Conservation (phyloP, 108 stramenopile genomes). For the Nannochloropsis gaditana region DNA sequence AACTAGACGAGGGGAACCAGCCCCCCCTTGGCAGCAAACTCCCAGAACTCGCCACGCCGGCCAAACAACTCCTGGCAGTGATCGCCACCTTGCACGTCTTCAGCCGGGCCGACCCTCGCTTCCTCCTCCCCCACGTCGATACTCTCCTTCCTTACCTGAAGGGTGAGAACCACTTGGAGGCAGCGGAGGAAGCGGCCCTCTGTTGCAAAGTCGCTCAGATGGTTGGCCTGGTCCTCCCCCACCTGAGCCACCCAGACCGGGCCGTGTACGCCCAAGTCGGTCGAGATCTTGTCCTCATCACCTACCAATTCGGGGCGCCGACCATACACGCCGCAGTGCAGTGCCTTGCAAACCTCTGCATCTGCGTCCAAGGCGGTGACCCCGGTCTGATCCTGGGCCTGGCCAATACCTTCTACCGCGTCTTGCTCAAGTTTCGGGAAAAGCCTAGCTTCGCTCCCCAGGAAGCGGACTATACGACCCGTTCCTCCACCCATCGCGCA, state of each 20-base stretch:
- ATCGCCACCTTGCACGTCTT: constrained; percentile 71
- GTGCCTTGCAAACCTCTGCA: constrained; percentile 28
- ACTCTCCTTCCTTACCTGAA: constrained; percentile 83
- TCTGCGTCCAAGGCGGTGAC: neutral
- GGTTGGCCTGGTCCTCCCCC: constrained; percentile 35
- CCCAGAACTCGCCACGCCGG: constrained; percentile 39
- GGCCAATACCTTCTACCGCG: constrained; percentile 29
- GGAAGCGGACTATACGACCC: neutral
- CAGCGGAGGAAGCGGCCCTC: constrained; percentile 24
- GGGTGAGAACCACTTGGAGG: constrained; percentile 67
- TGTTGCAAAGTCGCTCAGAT: constrained; percentile 29
- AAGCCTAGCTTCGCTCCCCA: neutral
- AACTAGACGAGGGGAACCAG: constrained; percentile 66
- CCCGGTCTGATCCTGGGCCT: constrained; percentile 25
- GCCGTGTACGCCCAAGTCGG: constrained; percentile 25
- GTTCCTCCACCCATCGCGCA: constrained; percentile 23
- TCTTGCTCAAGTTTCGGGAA: constrained; percentile 19
- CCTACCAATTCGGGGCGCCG: constrained; percentile 36
- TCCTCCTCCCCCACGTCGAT: constrained; percentile 68
- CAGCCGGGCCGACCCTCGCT: constrained; percentile 62
- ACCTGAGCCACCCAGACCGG: constrained; percentile 24
- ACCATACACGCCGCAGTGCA: constrained; percentile 31
- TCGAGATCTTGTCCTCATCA: constrained; percentile 22
- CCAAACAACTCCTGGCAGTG: constrained; percentile 68
- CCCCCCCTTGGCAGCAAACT: constrained; percentile 21